Base-by-base conservation (phyloP, 2,329 filamentous ascomycete genomes). In the Zymoseptoria crescenta region DNA sequence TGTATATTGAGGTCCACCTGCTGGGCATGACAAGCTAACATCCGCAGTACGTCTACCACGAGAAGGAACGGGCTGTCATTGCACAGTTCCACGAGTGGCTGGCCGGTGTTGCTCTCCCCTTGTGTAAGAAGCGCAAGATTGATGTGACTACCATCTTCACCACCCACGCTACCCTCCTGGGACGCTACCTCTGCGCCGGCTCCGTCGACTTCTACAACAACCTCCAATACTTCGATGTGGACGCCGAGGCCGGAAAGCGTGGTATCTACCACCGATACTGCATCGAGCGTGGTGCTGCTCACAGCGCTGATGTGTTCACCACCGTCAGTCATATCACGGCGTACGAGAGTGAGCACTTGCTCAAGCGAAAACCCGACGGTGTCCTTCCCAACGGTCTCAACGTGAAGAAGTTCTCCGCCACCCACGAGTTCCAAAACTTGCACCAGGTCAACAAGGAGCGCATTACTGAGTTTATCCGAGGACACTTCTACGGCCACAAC, bases 201-300 rank as follows among this genome's bases (percentile, higher is more conserved):
- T 96, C 92, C 0, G 94, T 97, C 63, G 94, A 99, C 74, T 97
- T 99, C 74, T 99, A 99, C 83, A 99, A 97, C 80, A 96, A 97
- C 74, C 83, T 99, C 56, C 93, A 97, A 75, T 88, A 86, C 78
- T 97, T 99, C 72, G 93, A 99, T 72, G 91, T 96, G 29, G 94
- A 99, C 73, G 86, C 91, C 5, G 94, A 99, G 76, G 94, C 94
- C 19, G 94, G 94, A 62, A 97, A 96, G 81, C 89, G 94, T 70
- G 94, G 94, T 59, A 97, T 99, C 74, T 99, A 97, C 79, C 94
- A 99, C 78, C 82, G 94, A 61, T 97, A 97, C 80, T 97, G 94
- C 78, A 96, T 99, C 70, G 94, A 99, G 78, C 87, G 94, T 64
- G 93, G 90, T 52, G 90, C 93, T 21, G 87, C 94, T 20, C 94